Base-by-base conservation (phyloP, 371 early-diverging fungal genomes). In the Mucor lusitanicus region DNA sequence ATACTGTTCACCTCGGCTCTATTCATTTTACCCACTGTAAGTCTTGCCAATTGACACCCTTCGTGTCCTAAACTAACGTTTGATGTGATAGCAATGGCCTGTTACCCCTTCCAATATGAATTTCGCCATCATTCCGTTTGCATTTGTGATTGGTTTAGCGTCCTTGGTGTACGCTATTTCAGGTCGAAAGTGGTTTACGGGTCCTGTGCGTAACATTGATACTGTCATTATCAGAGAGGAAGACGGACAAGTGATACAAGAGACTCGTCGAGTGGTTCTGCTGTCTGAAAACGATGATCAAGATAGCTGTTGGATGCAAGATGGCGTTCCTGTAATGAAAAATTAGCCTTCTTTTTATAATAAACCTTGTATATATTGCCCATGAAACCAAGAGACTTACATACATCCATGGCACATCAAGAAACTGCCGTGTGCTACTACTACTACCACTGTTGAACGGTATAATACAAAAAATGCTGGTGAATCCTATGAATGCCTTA, bases 141-240 rank as follows among this genome's bases (percentile, higher is more conserved):
- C 56, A 8, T 68, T 75, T 28, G 35, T 85, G 54, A 68, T 84
- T 72, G 46, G 81, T 37, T 66, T 80, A 64, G 79, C 75, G 65
- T 69, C 80, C 68, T 62, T 80, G 56, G 71, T 85, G 71, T 87
- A 81, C 73, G 66, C 71, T 56, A 40, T 86, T 28, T 75, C 74
- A 40, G 88, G 87, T 19, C 83, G 85, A 15, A 74, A 82, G 59
- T 85, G 87, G 85, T 89, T 88, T 78, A 85, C 83, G 56, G 90
- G 87, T 3, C 86, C 89, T 42, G 40, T 69, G 40, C 75, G 72
- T 39, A 63, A 71, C 56, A 63, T 71, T 15, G 69, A 70, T 27
- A 61, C 61, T 23, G 57, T 40, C 12, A 46, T n/a, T 3, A 19
- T 64, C 23, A 33, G 53, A 28, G 33, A 59, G 28, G 60, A 53